phyloP scores from a whole-genome alignment of 2,329 filamentous ascomycete genomes.

The Exophiala mesophila region DNA sequence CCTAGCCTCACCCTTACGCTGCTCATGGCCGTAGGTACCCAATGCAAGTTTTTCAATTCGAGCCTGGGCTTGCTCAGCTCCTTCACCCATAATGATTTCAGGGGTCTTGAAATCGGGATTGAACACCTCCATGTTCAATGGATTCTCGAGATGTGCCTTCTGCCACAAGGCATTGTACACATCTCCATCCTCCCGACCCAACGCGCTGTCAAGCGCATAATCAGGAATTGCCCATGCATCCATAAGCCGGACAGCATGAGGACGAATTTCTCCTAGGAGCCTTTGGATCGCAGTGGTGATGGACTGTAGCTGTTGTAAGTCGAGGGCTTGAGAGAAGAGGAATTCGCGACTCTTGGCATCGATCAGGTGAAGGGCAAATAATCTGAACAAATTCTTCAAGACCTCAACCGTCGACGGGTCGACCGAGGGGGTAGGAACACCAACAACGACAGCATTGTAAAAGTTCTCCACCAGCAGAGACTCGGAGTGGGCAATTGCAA shows the following conservation, averaged over 20 bases:
- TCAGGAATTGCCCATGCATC: conserved; percentile 73
- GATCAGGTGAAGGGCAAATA: conserved; percentile 60
- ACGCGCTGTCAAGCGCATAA: conserved; percentile 66
- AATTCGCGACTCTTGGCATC: conserved; percentile 66
- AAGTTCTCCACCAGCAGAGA: conserved; percentile 75
- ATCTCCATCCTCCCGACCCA: conserved; percentile 47
- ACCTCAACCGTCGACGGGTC: conserved; percentile 53
- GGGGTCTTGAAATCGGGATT: conserved; percentile 39
- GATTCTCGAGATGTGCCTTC: conserved; percentile 46
- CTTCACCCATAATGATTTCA: conserved; percentile 44
- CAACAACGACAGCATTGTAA: conserved; percentile 59
- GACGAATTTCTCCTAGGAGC: conserved; percentile 65
- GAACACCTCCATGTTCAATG: conserved; percentile 46
- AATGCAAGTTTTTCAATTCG: conserved; percentile 9
- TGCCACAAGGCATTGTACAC: conserved; percentile 51
- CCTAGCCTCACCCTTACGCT: not conserved
- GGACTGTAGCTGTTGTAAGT: conserved; percentile 31
- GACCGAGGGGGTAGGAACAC: conserved; percentile 49
- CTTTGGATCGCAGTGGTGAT: conserved; percentile 39
- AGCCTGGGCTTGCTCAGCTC: conserved; percentile 28
- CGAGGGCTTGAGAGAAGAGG: conserved; percentile 63
- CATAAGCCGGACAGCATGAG: conserved; percentile 65
- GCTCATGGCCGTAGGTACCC: conserved; percentile 13
- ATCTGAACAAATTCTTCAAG: conserved; percentile 62
- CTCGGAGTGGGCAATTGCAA: conserved; percentile 68